Evolutionary conservation across 495 filamentous ascomycete genomes (phyloP), one percentile per base, ranked within the genome.

Genomic region (Daldinia caldariorum): DNA sequence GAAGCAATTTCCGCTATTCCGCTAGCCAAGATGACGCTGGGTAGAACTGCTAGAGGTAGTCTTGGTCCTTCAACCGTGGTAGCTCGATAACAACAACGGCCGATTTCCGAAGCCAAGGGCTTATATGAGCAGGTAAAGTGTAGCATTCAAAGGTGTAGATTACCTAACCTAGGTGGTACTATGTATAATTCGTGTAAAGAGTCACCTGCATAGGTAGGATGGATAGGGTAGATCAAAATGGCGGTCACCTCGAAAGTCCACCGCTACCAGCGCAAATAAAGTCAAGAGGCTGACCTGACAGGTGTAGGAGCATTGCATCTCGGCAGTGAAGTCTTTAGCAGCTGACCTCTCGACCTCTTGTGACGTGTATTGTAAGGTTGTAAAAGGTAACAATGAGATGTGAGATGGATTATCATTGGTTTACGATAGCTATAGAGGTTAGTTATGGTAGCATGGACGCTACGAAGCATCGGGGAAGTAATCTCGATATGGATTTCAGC

Each of bases 401-500:
- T 2, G 43, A 26, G 26, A 26, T 26, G 26, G 26, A 3, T 3
- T 3, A 26, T 26, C 26, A 26, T 26, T 26, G 26, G 26, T 26
- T 26, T 26, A 26, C 3, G 26, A 26, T 26, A 26, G 26, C 26
- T 26, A 26, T 3, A 3, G 32, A 39, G 34, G 53, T 60, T 55
- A 64, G 47, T 41, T 12, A 50, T 12, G 10, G 60, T 61, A 41
- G 29, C 56, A 64, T 68, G 7, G 56, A 13, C 38, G 37, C 20
- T n/a, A 56, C 47, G 45, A 39, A 8, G 32, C 54, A 59, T 63
- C 63, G 58, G 63, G 45, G 63, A 63, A 57, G 58, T 34, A 34
- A 62, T 64, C 70, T 47, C 65, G 57, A 66, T 69, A 39, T 31
- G 69, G 70, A 69, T 73, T 73, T 59, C 50, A 66, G 70, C 57